Base-by-base conservation (phyloP, 139 green algal species). In the Coelastrella sp. region DNA sequence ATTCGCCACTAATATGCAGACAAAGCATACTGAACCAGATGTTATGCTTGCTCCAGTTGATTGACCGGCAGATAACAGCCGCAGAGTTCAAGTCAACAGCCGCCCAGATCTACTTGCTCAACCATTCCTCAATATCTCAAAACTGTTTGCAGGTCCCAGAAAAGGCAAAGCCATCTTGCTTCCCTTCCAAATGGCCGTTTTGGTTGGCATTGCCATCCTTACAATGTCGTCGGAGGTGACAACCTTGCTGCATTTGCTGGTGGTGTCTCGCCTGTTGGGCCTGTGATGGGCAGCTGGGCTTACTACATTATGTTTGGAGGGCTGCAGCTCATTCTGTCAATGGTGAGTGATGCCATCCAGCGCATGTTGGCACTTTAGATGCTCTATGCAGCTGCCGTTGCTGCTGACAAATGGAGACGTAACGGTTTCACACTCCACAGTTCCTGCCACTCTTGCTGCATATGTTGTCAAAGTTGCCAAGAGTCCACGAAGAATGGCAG, bases 241-340 rank as follows among this genome's bases (percentile, higher is more conserved):
- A 85, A 68, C 75, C 61, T 77, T 60, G 59, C 23, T 14, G 64
- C 86, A 7, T 86, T 78, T 16, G 54, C n/a, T 3, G 82, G 17
- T n/a, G 20, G 60, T 68, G 20, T 79, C 10, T 17, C 77, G 10
- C 60, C 85, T 59, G 17, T 5, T 57, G 19, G 56, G 17, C 54
- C 56, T 5, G 14, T 90, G 16, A 78, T 92, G 17, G 76, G 86
- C 22, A 73, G 89, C 54, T 94, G 89, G 61, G 90, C 71, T 7
- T 92, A 85, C 80, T 92, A 92, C 87, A 64, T 95, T 20, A 80
- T 94, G 3, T 96, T 96, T 83, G 84, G 80, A 3, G 92, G 60
- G 7, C 8, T 91, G 23, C 80, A 96, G 81, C 47, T 95, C 17
- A 16, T 96, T n/a, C 81, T 96, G 5, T 91, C 79, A 20, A 92